Evolutionary conservation across 2,329 filamentous ascomycete genomes (phyloP), one percentile per base, ranked within the genome.

Genomic region (Tolypocladium pustulatum): DNA sequence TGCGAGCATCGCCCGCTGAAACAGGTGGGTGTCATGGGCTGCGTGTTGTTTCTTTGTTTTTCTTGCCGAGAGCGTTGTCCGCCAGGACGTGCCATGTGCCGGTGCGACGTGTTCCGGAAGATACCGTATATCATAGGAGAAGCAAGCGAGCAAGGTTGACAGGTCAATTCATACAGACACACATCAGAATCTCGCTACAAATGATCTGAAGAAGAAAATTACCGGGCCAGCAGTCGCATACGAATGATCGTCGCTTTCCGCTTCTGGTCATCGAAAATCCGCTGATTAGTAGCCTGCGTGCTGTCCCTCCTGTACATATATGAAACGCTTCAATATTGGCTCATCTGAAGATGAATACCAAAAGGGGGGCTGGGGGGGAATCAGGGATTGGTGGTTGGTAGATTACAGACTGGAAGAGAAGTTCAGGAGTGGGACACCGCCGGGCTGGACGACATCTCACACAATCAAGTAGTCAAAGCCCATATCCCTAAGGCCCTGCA

Each of bases 391-490:
- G 25, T 30, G 25, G 13, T 13, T 36, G 30, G 30, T 34, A 22
- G 10, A 15, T 13, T 7, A 22, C 20, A 36, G 6, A 10, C 20
- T 53, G 20, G 5, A 53, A 36, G 49, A 15, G 30, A 30, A 17
- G 1, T 9, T 3, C 30, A 13, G 49, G 4, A n/a, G 27, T n/a
- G 49, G 27, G 46, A 51, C 17, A 9, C 9, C 9, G 27, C 46
- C 8, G 27, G 49, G 30, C 17, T 6, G 49, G 30, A 12, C 9
- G 49, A 53, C 49, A 7, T 36, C 30, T 53, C 49, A 80, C 32
- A 80, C 76, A 61, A 80, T 78, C 62, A 80, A 65, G 61, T 74
- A 75, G 56, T 78, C 76, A 58, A 77, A 75, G 10, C 73, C 73
- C 61, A 75, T 68, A n/a, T 71, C 69, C 59, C 74, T 73, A 53